Evolutionary conservation across 192 early-diverging fungal genomes (phyloP).

Genomic region (Rhizophagus clarus): DNA sequence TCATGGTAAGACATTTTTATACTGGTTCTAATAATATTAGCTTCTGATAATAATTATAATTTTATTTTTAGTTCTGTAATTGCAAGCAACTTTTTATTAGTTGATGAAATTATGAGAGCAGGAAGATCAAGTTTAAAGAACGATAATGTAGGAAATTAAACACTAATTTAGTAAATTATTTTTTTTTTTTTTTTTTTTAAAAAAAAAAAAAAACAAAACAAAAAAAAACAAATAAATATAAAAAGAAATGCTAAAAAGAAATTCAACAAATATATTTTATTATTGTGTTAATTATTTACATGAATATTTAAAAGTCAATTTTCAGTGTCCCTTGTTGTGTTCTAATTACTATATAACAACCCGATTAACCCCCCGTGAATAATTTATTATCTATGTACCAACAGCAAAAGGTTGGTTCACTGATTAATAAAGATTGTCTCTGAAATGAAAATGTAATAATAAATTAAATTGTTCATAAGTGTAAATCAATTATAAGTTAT

Average conservation of each 20-base stretch:
- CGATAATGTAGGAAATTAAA: conserved; percentile 29
- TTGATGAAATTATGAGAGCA: conserved; percentile 97
- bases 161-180: background rate
- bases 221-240: no score
- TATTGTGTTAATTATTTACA: background rate
- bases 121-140: conserved; percentile 34
- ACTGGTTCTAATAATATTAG: background rate
- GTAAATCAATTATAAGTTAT: no score
- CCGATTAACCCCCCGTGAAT: no score
- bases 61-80: conserved; percentile 78
- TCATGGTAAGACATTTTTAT: conserved; percentile 64
- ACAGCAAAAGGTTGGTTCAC: background rate
- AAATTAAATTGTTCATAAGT: no score
- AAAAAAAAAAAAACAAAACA: no score
- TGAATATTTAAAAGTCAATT: background rate
- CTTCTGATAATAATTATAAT: background rate
- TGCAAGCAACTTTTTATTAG: conserved; percentile 94
- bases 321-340: background rate
- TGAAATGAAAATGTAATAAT: background rate
- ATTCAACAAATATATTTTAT: background rate
- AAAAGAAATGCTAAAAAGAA: background rate
- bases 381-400: background rate
- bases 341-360: no score
- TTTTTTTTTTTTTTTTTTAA: no score
- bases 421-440: no score